phyloP scores from a whole-genome alignment of 257 asterid genomes.

The Paulownia fortunei region DNA sequence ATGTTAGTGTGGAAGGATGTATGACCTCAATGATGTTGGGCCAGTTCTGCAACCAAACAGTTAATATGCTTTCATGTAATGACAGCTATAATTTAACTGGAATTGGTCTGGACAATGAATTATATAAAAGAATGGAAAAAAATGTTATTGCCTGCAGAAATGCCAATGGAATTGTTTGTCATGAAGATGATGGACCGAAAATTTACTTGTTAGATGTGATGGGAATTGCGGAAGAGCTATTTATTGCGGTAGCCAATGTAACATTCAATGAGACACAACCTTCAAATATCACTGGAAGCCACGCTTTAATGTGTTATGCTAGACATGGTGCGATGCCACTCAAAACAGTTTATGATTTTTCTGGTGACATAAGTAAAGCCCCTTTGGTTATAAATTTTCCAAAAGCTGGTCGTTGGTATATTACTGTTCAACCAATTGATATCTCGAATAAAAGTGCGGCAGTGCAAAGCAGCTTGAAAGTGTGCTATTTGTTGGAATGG shows the following conservation, averaged over 20 bases:
- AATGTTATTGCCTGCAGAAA: constrained; percentile 60
- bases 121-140: constrained; percentile 33
- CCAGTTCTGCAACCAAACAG: constrained; percentile 86
- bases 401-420: constrained; percentile 84
- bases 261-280: constrained; percentile 43
- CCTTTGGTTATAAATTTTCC: constrained; percentile 75
- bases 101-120: constrained; percentile 35
- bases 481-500: constrained; percentile 74
- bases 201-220: constrained; percentile 63
- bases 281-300: constrained; percentile 45
- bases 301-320: constrained; percentile 66
- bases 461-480: constrained; percentile 34
- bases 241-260: constrained; percentile 57
- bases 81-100: constrained; percentile 46
- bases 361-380: constrained; percentile 60
- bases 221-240: constrained; percentile 67
- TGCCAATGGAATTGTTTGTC: constrained; percentile 60
- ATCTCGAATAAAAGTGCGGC: constrained; percentile 41
- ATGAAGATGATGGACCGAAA: constrained; percentile 43
- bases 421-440: constrained; percentile 59
- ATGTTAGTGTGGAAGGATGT: constrained; percentile 89
- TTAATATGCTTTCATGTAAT: constrained; percentile 65
- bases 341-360: constrained; percentile 64
- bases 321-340: constrained; percentile 68
- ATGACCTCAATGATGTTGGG: constrained; percentile 63